These are phyloP conservation scores for Malassezia yamatoensis DNA, from an alignment of 1,284 basidiomycete genomes.

Conservation along the genomic window DNA sequence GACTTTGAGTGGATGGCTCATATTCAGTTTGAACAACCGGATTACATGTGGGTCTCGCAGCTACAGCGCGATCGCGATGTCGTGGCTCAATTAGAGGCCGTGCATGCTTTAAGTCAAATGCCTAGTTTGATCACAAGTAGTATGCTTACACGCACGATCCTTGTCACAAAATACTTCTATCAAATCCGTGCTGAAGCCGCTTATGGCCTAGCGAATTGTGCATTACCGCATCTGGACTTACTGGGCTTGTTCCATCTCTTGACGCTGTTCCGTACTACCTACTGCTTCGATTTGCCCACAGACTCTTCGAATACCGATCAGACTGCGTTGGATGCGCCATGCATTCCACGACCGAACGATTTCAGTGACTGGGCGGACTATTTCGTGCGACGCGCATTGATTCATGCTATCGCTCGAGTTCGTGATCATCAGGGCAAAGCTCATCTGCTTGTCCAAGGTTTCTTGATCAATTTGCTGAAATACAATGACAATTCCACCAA, in stretches of 20 bases:
- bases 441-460: slow-evolving; percentile 74
- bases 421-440: slow-evolving; percentile 72
- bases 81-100: slow-evolving; percentile 57
- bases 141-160: slow-evolving; percentile 76
- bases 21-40: slow-evolving; percentile 85
- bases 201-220: slow-evolving; percentile 73
- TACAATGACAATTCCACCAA: slow-evolving; percentile 94
- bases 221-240: slow-evolving; percentile 67
- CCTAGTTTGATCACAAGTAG: slow-evolving; percentile 83
- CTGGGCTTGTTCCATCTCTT: slow-evolving; percentile 89
- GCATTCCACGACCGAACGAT: slow-evolving; percentile 83
- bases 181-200: slow-evolving; percentile 95
- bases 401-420: slow-evolving; percentile 71
- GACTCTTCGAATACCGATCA: slow-evolving; percentile 8
- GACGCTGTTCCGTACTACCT: slow-evolving; percentile 79
- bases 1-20: slow-evolving; percentile 97
- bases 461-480: slow-evolving; percentile 76
- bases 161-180: slow-evolving; percentile 92
- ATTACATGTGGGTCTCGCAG: slow-evolving; percentile 98
- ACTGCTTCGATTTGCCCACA: slow-evolving; percentile 59
- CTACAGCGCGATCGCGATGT: slow-evolving; percentile 92
- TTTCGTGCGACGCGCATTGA: slow-evolving; percentile 77
- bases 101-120: slow-evolving; percentile 58
- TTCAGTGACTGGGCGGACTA: slow-evolving; percentile 85
- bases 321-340: slow-evolving; percentile 53